Percentiles rank a stretch among this genome's conserved stretches.
Conservation (phyloP, 345 rosid species). For the Eucalyptus marginata region DNA sequence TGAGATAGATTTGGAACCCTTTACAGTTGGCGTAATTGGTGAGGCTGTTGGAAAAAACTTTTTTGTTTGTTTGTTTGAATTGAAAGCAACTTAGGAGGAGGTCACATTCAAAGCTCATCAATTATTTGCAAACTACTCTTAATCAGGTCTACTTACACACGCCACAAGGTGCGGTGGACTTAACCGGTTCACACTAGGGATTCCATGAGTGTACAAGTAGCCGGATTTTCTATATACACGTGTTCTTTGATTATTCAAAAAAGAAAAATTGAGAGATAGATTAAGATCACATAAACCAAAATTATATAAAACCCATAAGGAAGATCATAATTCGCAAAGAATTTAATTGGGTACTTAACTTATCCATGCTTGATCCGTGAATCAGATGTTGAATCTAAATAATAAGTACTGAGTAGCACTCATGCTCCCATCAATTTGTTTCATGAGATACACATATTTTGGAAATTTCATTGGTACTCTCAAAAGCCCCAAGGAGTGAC, state of each 20-base stretch:
- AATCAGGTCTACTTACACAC: not conserved
- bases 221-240: accelerated
- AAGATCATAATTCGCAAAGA: not conserved
- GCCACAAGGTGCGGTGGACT: accelerated
- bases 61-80: too few species aligned
- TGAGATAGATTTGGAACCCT: not conserved
- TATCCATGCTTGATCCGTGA: not conserved
- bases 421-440: not conserved
- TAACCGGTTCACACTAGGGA: not conserved
- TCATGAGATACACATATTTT: not conserved
- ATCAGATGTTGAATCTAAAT: not conserved
- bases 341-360: not conserved
- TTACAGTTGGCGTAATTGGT: not conserved
- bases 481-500: not conserved
- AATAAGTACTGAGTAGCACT: not conserved
- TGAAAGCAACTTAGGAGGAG: not conserved
- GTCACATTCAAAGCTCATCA: not conserved
- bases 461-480: not conserved
- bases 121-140: not conserved
- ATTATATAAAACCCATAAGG: not conserved
- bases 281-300: not conserved
- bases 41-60: not conserved
- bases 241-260: not conserved
- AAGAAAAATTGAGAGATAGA: not conserved
- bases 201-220: not conserved